Evolutionary conservation across 306 rosid genomes (phyloP).

Genomic region (Quercus alba): DNA sequence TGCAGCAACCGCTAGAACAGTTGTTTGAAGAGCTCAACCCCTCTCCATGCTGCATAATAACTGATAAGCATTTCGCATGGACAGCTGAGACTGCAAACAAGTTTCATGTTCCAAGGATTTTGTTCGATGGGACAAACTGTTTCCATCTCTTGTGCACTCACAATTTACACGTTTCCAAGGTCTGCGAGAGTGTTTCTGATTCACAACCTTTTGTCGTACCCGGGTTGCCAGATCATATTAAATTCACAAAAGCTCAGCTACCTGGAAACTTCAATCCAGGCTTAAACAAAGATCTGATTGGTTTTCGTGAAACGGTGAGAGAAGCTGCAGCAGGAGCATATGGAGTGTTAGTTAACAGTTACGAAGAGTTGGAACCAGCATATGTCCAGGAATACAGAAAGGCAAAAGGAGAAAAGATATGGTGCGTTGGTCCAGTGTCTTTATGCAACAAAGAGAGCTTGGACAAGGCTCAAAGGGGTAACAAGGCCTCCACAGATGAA

Average conservation of each 20-base stretch:
- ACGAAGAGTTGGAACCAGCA: constrained; percentile 27
- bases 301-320: not conserved
- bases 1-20: constrained; percentile 21
- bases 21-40: constrained; percentile 12
- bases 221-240: constrained; percentile 14
- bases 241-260: constrained; percentile 13
- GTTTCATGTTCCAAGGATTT: constrained; percentile 27
- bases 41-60: not conserved
- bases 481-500: constrained; percentile 31
- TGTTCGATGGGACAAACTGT: constrained; percentile 22
- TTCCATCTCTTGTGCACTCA: constrained; percentile 3
- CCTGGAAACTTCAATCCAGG: constrained; percentile 4
- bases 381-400: constrained; percentile 16
- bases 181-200: not conserved
- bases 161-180: not conserved
- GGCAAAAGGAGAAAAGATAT: constrained; percentile 12
- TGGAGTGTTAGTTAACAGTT: constrained; percentile 29
- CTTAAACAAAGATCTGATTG: not conserved
- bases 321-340: constrained; percentile 15
- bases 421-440: constrained; percentile 31
- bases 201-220: constrained; percentile 19
- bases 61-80: constrained; percentile 22
- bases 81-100: constrained; percentile 15
- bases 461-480: constrained; percentile 49
- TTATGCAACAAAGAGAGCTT: not conserved